A percentile compares a stretch with the other conserved stretches of the same genome.
Evolutionary conservation across 345 rosid genomes (phyloP).

Genomic region (Melastoma malabathricum): DNA sequence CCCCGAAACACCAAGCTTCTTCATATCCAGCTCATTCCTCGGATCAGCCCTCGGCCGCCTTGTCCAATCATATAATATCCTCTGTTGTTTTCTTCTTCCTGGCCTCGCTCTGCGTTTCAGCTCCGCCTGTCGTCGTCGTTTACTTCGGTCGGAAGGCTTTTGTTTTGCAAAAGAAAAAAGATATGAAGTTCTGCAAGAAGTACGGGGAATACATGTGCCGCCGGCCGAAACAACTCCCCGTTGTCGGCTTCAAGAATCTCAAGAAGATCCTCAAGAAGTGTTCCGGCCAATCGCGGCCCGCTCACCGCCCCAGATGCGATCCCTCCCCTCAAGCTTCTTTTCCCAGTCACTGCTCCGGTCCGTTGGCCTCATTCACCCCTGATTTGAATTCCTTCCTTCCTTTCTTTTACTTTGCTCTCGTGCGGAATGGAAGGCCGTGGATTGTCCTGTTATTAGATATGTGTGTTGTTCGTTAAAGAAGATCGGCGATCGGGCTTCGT

Average conservation of each 20-base stretch:
- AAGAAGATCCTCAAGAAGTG: constrained; percentile 73
- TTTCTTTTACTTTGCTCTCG: background rate
- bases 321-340: background rate
- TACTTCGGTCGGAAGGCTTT: no score
- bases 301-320: constrained; percentile 4
- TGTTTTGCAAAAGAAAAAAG: background rate
- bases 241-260: constrained; percentile 75
- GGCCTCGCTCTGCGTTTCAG: background rate
- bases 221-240: constrained; percentile 48
- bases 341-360: constrained; percentile 11
- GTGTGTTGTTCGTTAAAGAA: no score
- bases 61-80: no score
- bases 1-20: no score
- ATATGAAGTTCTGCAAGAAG: constrained; percentile 89
- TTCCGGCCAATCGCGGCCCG: constrained; percentile 19
- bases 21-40: no score
- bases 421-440: background rate
- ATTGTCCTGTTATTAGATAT: background rate
- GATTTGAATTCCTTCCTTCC: background rate
- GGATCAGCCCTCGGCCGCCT: constrained; percentile 2
- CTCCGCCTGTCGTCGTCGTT: no score
- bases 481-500: no score
- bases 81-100: background rate
- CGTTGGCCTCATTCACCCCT: background rate
- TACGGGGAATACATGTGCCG: constrained; percentile 73